phyloP scores from a whole-genome alignment of 2,329 filamentous ascomycete genomes.

The Pseudogymnoascus sp. region DNA sequence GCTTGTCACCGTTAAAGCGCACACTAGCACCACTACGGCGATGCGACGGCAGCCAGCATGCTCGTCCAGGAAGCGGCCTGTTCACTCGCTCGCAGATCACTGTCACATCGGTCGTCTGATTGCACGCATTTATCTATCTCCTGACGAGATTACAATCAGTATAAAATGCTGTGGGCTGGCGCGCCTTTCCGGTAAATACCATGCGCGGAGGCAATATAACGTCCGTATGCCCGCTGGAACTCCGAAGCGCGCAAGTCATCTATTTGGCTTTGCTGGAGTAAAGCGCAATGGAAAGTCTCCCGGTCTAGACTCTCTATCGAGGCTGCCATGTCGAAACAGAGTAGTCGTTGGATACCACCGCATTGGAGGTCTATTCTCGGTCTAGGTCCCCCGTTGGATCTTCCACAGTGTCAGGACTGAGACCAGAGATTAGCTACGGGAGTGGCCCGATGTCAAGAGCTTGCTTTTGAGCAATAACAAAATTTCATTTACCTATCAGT shows the following conservation, averaged over 20 bases:
- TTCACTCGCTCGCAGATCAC: neutral
- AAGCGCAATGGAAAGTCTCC: neutral
- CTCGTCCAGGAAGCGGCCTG: neutral
- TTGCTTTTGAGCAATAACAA: neutral
- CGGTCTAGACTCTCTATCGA: neutral
- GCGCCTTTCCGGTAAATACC: neutral
- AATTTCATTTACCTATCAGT: neutral
- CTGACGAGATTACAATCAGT: neutral
- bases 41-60: neutral
- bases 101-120: neutral
- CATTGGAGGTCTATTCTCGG: neutral
- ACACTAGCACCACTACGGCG: neutral
- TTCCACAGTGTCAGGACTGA: neutral
- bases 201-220: neutral
- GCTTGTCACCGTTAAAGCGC: neutral
- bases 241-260: neutral
- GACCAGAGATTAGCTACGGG: neutral
- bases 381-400: neutral
- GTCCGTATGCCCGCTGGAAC: neutral
- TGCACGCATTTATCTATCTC: neutral
- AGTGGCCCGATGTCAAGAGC: neutral
- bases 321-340: neutral
- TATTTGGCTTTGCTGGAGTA: neutral
- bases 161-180: neutral
- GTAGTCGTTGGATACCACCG: neutral